Evolutionary conservation across 2,329 filamentous ascomycete species (phyloP), one percentile per base, ranked within the genome.

Genomic region (Nemania abortiva): DNA sequence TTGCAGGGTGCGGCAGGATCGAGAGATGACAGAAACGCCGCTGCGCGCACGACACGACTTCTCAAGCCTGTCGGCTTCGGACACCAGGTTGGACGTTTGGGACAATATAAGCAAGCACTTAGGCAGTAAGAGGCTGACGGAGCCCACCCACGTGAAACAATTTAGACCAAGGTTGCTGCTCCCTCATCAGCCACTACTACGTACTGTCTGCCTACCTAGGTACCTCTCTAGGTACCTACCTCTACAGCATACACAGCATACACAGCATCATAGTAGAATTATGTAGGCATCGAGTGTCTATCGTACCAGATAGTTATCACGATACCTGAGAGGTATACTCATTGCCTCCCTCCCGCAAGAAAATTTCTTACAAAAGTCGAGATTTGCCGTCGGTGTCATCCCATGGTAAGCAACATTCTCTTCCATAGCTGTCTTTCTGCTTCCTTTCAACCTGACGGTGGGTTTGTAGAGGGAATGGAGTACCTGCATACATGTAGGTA

Each of bases 121-220:
- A 29, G 11, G 22, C 13, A 18, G 22, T 53, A 13, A 45, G 47
- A 58, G 59, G 63, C 65, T 65, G 62, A 62, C 50, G 39, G 31
- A 61, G 62, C 59, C 73, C 70, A 73, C 72, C 24, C 37, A 52
- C 64, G 59, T 73, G 73, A 73, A 73, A 73, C 72, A 54, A 64
- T 61, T 47, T 34, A 37, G 53, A 47, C 60, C 60, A 52, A 61
- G 49, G 22, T 49, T 49, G 56, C 47, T 63, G n/a, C n/a, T 50
- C 37, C 42, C 54, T 50, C 34, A 37, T 47, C 47, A 53, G 24
- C 62, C 63, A 55, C 63, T 37, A 45, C n/a, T 53, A 29, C 27
- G 13, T 53, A 31, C 47, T 27, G 5, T 27, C 45, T 22, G 9
- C 18, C 6, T 39, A 47, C 3, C 4, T 47, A 47, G 45, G 45